phyloP scores from a whole-genome alignment of 2,329 filamentous ascomycete species.

The Talaromyces albobiverticillius region DNA sequence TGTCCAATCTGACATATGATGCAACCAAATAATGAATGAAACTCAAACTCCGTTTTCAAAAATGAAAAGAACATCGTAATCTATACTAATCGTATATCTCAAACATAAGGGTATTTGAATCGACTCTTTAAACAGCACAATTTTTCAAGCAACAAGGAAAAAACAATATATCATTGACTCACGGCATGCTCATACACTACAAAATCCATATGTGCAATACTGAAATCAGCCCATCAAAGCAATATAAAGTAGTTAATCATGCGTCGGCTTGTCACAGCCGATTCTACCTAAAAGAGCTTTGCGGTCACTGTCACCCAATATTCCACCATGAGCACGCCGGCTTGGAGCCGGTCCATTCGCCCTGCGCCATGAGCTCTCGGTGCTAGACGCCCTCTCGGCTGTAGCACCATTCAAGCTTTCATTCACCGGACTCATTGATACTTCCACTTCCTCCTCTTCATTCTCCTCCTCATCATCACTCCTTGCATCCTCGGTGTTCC shows the following conservation, averaged over 20 bases:
- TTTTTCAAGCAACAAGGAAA: conserved; percentile 3
- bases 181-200: conserved; percentile 8
- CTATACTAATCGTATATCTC: conserved; percentile 5
- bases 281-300: conserved; percentile 81
- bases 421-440: conserved; percentile 20
- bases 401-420: conserved; percentile 22
- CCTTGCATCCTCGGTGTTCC: conserved; percentile 79
- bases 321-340: conserved; percentile 30
- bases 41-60: neutral
- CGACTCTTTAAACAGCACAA: conserved; percentile 1
- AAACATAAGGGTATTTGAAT: conserved; percentile 16
- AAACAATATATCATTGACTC: conserved; percentile 5
- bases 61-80: conserved; percentile 1
- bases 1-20: no score
- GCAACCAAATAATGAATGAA: neutral
- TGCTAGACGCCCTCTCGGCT: conserved; percentile 25
- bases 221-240: neutral
- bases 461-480: conserved; percentile 81
- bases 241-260: conserved; percentile 13
- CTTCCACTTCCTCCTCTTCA: conserved; percentile 55
- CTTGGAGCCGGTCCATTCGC: conserved; percentile 34
- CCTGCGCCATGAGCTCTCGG: conserved; percentile 30
- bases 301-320: conserved; percentile 39
- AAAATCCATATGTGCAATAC: conserved; percentile 14
- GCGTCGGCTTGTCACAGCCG: conserved; percentile 69